Evolutionary conservation across 306 rosid genomes (phyloP), one percentile per base, ranked within the genome.

Genomic region (Fragaria nilgerrensis): DNA sequence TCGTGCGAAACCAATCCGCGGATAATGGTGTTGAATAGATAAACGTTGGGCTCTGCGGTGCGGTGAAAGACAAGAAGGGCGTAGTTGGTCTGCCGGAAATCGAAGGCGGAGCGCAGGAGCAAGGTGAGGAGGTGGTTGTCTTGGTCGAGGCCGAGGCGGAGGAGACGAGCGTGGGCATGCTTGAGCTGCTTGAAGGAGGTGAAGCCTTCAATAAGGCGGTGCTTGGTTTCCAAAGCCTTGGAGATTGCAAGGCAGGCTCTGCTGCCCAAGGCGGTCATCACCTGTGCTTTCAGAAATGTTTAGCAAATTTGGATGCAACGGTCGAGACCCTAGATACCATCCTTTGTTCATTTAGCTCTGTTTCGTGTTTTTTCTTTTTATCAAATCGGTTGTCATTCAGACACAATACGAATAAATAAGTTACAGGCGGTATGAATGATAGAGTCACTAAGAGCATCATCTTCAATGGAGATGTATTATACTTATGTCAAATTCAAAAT

Each of bases 11-110:
- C 93, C 61, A 85, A 58, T 50, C 93, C 93, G 0, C 90, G 95
- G 22, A 92, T 84, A 79, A 89, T 68, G n/a, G 97, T 85, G 79
- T 89, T 89, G 84, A 78, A 92, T 3, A 89, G 83, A 44, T 55
- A 87, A 7, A 85, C 78, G 52, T 86, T 87, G 37, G 90, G 89
- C 27, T 79, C 23, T 20, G 74, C 53, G 55, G 74, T 17, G 59
- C 86, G 85, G 39, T 58, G 17, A 72, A 91, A 91, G 79, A 89
- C 45, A 56, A 81, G 84, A 2, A 70, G 76, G 7, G 88, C 17
- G 80, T 89, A 89, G 14, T 65, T 56, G 25, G 81, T 73, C 70
- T 78, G 68, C 2, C 78, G 37, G n/a, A 76, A 49, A 74, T 52
- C 70, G 9, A 92, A 79, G 84, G 78, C 78, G 44, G 39, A 71